Evolutionary conservation across 169 alveolate genomes (phyloP), one percentile per base, ranked within the genome.

Genomic region (Plasmodium vivax): DNA sequence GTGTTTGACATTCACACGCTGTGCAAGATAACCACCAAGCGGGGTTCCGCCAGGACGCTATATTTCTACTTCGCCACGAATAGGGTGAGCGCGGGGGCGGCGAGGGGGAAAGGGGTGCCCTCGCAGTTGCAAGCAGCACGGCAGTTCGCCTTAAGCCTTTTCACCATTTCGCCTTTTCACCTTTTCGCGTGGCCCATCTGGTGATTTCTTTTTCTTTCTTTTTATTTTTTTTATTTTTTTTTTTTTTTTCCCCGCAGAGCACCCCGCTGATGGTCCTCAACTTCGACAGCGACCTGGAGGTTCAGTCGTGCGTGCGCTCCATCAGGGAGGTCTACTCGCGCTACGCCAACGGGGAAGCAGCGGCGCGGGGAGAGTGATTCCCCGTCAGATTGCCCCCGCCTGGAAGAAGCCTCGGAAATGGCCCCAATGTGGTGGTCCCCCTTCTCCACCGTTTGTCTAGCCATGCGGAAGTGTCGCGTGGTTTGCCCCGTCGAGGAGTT

Each of bases 61-160:
- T 95, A 94, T 41, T 95, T 95, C 75, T 95, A 95, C 83, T 95
- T 95, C 77, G 56, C 74, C 79, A 94, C 92, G 85, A 96, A 91
- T 85, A 95, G 84, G 91, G 95, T 72, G 95, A 73, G 73, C 82
- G 27, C 32, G 9, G 7, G 45, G 2, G 45, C 3, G 6, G 45
- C 6, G 45, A 38, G 3, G 6, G 6, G 6, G 7, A 38, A 38
- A 38, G 7, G 45, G 45, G 45, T 0, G 45, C 6, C 41, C 2
- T 45, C 56, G n/a, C 5, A 0, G 16, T 45, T 45, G 12, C 56
- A n/a, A 1, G 30, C 3, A 68, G 45, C 27, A 8, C 54, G n/a
- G n/a, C n/a, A n/a, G n/a, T n/a, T n/a, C n/a, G n/a, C n/a, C n/a
- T n/a, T n/a, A n/a, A n/a, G n/a, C n/a, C n/a, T n/a, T n/a, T n/a